Evolutionary conservation across 495 filamentous ascomycete species (phyloP).

Genomic region (Aspergillus bridgeri): DNA sequence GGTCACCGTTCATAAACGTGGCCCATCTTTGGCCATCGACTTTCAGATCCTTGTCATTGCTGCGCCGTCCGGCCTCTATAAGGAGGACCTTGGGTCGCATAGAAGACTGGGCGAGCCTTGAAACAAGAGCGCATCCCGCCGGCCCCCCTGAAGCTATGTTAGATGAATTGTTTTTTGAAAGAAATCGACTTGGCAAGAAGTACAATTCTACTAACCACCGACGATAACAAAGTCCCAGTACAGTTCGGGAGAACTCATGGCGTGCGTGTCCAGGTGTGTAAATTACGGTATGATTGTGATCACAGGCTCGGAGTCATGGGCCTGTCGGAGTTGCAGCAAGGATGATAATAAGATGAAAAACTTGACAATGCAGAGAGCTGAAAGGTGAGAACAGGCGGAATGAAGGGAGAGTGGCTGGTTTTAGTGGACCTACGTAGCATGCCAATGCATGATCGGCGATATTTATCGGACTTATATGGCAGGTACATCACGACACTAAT

Average conservation of each 20-base stretch:
- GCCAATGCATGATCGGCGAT: not conserved
- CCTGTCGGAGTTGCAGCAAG: not conserved
- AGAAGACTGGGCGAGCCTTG: constrained; percentile 40
- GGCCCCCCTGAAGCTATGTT: constrained; percentile 46
- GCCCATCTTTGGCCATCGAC: constrained; percentile 52
- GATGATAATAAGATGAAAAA: not conserved
- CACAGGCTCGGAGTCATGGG: not conserved
- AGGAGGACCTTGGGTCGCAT: constrained; percentile 51
- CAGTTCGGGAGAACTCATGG: not conserved
- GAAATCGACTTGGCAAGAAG: not conserved
- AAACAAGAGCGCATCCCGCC: constrained; percentile 50
- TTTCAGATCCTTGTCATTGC: constrained; percentile 43
- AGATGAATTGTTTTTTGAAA: not conserved
- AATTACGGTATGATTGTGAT: not conserved
- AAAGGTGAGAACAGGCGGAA: not conserved
- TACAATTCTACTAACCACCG: not conserved
- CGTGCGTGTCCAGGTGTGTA: not conserved
- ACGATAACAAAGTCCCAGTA: constrained; percentile 3
- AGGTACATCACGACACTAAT: too few relatives aligned
- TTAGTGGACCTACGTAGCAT: too few relatives aligned
- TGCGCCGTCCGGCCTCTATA: constrained; percentile 54
- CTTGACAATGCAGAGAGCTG: not conserved
- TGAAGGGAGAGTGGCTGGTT: too few relatives aligned
- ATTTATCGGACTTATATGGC: not conserved
- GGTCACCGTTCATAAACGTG: constrained; percentile 41